Evolutionary conservation across 805 yeast genomes (phyloP).

Genomic region (Gaillardinia entomophila): DNA sequence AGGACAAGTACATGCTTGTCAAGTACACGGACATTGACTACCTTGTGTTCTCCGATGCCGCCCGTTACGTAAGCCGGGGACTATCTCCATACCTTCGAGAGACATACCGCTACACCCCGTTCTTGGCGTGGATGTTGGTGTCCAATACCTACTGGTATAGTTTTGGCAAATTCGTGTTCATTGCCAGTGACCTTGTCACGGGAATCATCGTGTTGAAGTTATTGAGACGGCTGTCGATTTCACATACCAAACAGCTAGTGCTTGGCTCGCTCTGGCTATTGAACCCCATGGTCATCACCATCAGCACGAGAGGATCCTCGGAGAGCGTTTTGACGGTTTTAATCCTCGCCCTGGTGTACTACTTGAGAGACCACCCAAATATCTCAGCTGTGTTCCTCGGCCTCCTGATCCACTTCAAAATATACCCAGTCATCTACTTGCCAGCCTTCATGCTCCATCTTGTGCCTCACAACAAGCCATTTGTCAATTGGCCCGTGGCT

Average conservation of each 20-base stretch:
- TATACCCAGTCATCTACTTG: constrained; percentile 85
- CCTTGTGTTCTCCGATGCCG: constrained; percentile 89
- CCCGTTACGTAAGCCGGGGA: constrained; percentile 55
- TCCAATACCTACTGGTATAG: constrained; percentile 59
- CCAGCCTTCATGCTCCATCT: constrained; percentile 60
- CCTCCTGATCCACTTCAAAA: constrained; percentile 78
- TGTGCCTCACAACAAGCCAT: constrained; percentile 13
- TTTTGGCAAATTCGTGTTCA: constrained; percentile 77
- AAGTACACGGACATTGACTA: constrained; percentile 94
- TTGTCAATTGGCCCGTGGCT: constrained; percentile 20
- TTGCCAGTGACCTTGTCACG: constrained; percentile 73
- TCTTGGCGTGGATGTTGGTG: constrained; percentile 73
- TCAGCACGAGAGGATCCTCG: constrained; percentile 88
- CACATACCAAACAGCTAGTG: constrained; percentile 29
- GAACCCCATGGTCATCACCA: constrained; percentile 93
- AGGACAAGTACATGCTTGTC: constrained; percentile 72
- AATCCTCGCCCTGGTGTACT: constrained; percentile 43
- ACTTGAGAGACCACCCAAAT: constrained; percentile 23
- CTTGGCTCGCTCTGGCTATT: constrained; percentile 72
- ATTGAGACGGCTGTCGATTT: constrained; percentile 26
- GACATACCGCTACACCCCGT: constrained; percentile 91
- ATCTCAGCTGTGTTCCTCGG: constrained; percentile 53
- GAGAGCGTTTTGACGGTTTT: constrained; percentile 84
- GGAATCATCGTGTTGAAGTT: constrained; percentile 51
- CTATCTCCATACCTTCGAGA: constrained; percentile 76